Evolutionary conservation across 2,329 filamentous ascomycete genomes (phyloP).

Genomic region (Colletotrichum sp.): DNA sequence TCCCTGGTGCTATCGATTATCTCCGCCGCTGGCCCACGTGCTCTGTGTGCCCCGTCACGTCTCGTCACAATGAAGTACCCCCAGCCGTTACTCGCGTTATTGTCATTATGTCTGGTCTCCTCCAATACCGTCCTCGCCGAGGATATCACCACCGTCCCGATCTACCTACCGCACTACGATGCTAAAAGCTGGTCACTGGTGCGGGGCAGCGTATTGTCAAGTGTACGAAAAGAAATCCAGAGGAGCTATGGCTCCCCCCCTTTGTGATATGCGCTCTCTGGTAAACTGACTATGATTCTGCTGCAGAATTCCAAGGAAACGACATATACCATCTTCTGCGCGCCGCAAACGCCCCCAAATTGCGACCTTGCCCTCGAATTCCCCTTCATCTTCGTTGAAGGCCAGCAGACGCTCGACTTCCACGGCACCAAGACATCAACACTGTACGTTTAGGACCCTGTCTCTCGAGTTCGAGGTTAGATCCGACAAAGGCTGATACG

Average conservation of each 20-base stretch:
- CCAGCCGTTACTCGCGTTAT: slow-evolving; percentile 26
- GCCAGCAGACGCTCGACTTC: slow-evolving; percentile 48
- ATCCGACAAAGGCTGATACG: not conserved
- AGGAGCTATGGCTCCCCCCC: not conserved
- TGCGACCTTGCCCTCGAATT: slow-evolving; percentile 51
- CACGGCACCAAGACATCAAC: slow-evolving; percentile 47
- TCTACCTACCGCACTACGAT: slow-evolving; percentile 50
- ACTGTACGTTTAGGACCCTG: slow-evolving; percentile 36
- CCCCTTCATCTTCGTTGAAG: slow-evolving; percentile 52
- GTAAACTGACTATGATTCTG: not conserved
- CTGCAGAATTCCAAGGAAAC: slow-evolving; percentile 43
- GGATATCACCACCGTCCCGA: slow-evolving; percentile 43
- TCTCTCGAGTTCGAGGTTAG: not conserved
- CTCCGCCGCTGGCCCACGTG: not conserved
- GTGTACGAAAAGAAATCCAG: slow-evolving; percentile 31
- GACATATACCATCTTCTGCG: slow-evolving; percentile 55
- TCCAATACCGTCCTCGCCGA: slow-evolving; percentile 14
- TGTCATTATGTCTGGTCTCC: slow-evolving; percentile 26
- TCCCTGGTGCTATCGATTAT: not conserved
- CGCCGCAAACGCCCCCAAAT: slow-evolving; percentile 40
- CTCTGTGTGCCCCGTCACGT: not conserved
- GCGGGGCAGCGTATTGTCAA: slow-evolving; percentile 50
- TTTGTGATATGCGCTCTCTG: not conserved
- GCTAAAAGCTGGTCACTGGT: slow-evolving; percentile 47
- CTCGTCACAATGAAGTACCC: slow-evolving; percentile 12